Evolutionary conservation across 129 eudicot species (phyloP), one percentile per base, ranked within the genome.

Genomic region (Rutidosis leptorrhynchoides): DNA sequence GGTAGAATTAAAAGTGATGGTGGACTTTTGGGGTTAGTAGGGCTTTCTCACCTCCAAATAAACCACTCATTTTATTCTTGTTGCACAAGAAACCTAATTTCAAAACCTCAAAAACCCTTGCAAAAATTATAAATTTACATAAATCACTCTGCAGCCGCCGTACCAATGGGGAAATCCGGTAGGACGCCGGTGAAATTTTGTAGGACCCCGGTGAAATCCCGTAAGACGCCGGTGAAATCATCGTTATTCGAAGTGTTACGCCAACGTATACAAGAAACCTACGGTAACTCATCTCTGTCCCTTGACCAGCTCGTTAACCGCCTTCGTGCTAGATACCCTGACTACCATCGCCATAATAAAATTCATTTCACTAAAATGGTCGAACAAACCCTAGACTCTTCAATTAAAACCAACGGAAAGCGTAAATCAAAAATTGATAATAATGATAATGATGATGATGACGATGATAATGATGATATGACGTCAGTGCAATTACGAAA

Each of bases 281-380:
- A 69, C 57, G 63, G 69, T 20, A 73, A 40, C 62, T 59, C 65
- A 5, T 6, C 70, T 72, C 64, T 78, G 3, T 21, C 87, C 35
- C 59, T 72, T 23, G 83, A 81, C 70, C 74, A 82, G 19, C 60
- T 87, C 16, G 85, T 83, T 56, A 70, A 79, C 53, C 74, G 73
- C 61, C 94, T 83, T 49, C 86, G 92, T 35, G 60, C 82, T 64
- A 32, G 65, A 26, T 69, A 76, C 24, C 83, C 84, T 0, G 78
- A 75, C 20, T 91, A 87, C 71, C 17, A 43, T 4, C 93, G 95
- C 72, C 72, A 63, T 25, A 84, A n/a, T n/a, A n/a, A n/a, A n/a
- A 91, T 68, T 72, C 76, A 29, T 1, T 85, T 91, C 65, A 78
- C 80, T 21, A 75, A 68, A 12, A 56, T 73, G 17, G 90, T 87